These are phyloP conservation scores for Lichtheimia ornata DNA, from an alignment of 371 early-diverging fungal genomes.

Conservation along the genomic window DNA sequence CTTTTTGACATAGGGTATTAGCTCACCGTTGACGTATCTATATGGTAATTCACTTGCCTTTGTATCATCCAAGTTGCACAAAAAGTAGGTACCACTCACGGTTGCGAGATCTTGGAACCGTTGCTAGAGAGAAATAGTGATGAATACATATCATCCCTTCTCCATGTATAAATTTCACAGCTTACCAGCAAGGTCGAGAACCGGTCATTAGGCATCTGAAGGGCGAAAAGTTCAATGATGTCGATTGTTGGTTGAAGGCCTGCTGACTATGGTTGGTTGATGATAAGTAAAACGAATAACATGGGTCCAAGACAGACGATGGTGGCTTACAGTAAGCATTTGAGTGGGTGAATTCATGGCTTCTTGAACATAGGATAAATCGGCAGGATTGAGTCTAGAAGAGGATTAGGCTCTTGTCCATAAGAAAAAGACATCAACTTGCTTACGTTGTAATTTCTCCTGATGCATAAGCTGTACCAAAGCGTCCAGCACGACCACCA, in stretches of 20 bases:
- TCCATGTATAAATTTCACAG: not conserved
- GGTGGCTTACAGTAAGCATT: constrained; percentile 9
- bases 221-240: constrained; percentile 79
- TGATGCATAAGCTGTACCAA: constrained; percentile 60
- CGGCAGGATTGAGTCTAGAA: constrained; percentile 23
- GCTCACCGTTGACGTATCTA: not conserved
- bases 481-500: constrained; percentile 95
- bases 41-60: constrained; percentile 40
- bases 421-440: not conserved
- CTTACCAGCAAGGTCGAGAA: constrained; percentile 67
- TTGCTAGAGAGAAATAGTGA: constrained; percentile 27
- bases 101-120: constrained; percentile 73
- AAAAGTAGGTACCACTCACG: constrained; percentile 69
- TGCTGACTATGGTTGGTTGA: constrained; percentile 52
- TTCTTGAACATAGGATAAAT: constrained; percentile 32
- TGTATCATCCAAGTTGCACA: constrained; percentile 73
- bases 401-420: constrained; percentile 20
- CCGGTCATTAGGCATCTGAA: constrained; percentile 66
- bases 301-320: not conserved
- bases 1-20: constrained; percentile 24
- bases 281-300: not conserved
- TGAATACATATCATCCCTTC: not conserved
- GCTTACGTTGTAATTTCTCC: constrained; percentile 72
- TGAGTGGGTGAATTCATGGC: constrained; percentile 33
- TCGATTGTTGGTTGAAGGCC: constrained; percentile 81